Percentiles rank a stretch among this genome's conserved stretches.
These are phyloP conservation scores for Westerdykella sp. DNA, from an alignment of 2,329 filamentous ascomycete genomes.

Conservation along the genomic window DNA sequence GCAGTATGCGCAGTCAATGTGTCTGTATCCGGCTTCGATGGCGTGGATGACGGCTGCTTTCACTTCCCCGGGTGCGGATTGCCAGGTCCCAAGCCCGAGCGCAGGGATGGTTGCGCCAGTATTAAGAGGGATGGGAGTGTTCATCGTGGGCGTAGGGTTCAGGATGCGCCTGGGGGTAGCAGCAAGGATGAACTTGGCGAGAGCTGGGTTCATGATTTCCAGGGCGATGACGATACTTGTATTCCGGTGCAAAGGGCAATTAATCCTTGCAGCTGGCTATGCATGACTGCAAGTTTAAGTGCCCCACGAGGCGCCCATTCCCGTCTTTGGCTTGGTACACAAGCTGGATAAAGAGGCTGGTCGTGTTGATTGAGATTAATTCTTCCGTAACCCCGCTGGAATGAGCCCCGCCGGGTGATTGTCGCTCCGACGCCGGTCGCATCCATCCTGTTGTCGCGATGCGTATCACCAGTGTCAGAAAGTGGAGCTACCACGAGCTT, in stretches of 20 bases:
- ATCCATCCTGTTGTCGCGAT: no score
- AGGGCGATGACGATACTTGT: conserved; percentile 22
- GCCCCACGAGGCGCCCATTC: background rate
- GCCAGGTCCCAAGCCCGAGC: conserved; percentile 37
- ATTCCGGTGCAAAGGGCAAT: conserved; percentile 9
- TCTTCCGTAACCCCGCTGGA: conserved; percentile 19
- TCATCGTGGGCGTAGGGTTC: conserved; percentile 35
- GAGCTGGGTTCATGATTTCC: conserved; percentile 33
- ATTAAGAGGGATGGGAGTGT: conserved; percentile 36
- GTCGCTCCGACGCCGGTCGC: conserved; percentile 15
- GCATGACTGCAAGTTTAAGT: no score
- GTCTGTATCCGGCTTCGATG: conserved; percentile 45
- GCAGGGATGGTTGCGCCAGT: conserved; percentile 37
- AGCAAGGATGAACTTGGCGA: conserved; percentile 38
- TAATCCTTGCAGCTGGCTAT: background rate
- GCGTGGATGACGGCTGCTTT: conserved; percentile 45
- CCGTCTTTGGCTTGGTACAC: background rate
- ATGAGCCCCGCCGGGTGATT: conserved; percentile 20
- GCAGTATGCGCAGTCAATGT: conserved; percentile 67
- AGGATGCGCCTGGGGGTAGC: conserved; percentile 33
- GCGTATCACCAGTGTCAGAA: no score
- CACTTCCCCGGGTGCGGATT: conserved; percentile 41
- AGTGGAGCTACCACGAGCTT: no score
- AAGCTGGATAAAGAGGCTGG: conserved; percentile 7
- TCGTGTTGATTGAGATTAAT: conserved; percentile 30